Evolutionary conservation across 305 asterid genomes (phyloP).

Genomic region (Fraxinus baroniana): DNA sequence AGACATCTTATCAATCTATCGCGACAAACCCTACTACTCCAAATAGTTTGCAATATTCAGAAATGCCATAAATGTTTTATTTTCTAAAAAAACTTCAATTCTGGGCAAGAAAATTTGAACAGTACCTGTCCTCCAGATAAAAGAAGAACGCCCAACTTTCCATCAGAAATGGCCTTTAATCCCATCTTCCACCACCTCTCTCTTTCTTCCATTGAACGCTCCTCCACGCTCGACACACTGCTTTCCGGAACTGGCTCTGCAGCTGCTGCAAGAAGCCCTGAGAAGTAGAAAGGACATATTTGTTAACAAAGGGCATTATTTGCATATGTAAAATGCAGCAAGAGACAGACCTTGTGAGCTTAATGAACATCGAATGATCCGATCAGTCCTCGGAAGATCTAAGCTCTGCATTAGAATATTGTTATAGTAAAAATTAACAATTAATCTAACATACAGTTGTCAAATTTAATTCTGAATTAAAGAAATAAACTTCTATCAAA

Average conservation of each 20-base stretch:
- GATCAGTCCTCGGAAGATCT: conserved; percentile 92
- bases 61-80: neutral
- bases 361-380: conserved; percentile 82
- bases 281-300: neutral
- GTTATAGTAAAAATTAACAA: neutral
- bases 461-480: neutral
- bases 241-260: conserved; percentile 85
- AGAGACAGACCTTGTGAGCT: conserved; percentile 64
- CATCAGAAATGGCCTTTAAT: conserved; percentile 75
- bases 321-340: conserved; percentile 20
- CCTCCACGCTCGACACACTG: conserved; percentile 78
- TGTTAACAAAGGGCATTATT: neutral
- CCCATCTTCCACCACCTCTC: conserved; percentile 96
- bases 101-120: conserved; percentile 2
- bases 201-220: conserved; percentile 83
- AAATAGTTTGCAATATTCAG: neutral
- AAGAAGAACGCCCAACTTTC: conserved; percentile 84
- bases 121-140: conserved; percentile 96
- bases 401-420: conserved; percentile 51
- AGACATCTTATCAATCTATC: conserved; percentile 27
- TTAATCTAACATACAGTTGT: neutral
- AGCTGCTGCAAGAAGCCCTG: conserved; percentile 75
- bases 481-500: neutral
- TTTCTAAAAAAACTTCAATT: neutral
- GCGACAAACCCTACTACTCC: conserved; percentile 11